A percentile compares a stretch with the other conserved stretches of the same genome.
phyloP scores from a whole-genome alignment of 352 stramenopile species.

The Globisporangium nunn region DNA sequence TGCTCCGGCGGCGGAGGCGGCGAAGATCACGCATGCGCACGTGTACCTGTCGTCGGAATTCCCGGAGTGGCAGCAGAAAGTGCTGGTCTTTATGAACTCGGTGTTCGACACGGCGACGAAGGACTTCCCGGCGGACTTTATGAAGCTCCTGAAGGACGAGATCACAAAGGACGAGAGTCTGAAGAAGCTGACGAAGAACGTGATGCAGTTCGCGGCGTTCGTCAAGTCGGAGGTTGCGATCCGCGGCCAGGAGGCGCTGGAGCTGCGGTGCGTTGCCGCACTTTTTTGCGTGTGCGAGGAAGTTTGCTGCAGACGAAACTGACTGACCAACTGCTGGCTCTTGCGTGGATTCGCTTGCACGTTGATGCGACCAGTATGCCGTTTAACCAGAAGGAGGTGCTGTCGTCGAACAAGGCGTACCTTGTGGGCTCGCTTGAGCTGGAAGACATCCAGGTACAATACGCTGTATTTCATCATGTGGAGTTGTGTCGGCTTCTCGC shows the following conservation, averaged over 20 bases:
- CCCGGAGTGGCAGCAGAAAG: slow-evolving; percentile 78
- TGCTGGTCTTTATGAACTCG: slow-evolving; percentile 76
- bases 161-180: slow-evolving; percentile 69
- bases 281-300: slow-evolving; percentile 8
- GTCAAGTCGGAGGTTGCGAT: slow-evolving; percentile 91
- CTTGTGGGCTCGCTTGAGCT: slow-evolving; percentile 86
- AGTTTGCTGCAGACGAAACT: slow-evolving; percentile 1
- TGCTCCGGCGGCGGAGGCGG: slow-evolving; percentile 49
- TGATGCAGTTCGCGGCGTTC: slow-evolving; percentile 97
- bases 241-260: slow-evolving; percentile 89
- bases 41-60: slow-evolving; percentile 85
- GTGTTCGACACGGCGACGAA: slow-evolving; percentile 55
- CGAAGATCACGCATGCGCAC: slow-evolving; percentile 85
- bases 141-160: slow-evolving; percentile 81
- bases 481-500: too few relatives aligned
- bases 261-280: slow-evolving; percentile 61
- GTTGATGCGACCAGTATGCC: slow-evolving; percentile 57
- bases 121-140: slow-evolving; percentile 76
- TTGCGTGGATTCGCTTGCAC: slow-evolving; percentile 1
- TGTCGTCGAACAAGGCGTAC: slow-evolving; percentile 90
- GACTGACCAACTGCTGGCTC: background rate
- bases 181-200: slow-evolving; percentile 90
- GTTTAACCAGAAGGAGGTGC: slow-evolving; percentile 93
- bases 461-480: slow-evolving; percentile 6
- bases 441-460: slow-evolving; percentile 66